A percentile compares a stretch with the other conserved stretches of the same genome.
phyloP scores from a whole-genome alignment of 2,329 filamentous ascomycete genomes.

The Xylariaceae sp. region DNA sequence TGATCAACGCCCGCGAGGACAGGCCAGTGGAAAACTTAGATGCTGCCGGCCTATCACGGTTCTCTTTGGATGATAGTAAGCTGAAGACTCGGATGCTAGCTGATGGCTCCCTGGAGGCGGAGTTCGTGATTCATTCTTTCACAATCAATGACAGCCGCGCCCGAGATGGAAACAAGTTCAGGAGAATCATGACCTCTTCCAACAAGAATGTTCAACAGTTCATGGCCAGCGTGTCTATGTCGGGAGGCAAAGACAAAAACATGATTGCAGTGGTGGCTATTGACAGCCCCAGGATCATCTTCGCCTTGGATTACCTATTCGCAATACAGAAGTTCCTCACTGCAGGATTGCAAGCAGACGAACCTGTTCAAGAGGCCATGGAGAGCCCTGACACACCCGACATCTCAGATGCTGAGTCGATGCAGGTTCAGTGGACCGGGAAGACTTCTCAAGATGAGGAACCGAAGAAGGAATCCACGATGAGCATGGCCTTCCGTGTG shows the following conservation, averaged over 20 bases:
- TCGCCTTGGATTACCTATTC: conserved; percentile 93
- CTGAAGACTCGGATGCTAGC: conserved; percentile 91
- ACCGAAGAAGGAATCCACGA: conserved; percentile 38
- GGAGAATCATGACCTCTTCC: conserved; percentile 95
- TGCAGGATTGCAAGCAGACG: conserved; percentile 64
- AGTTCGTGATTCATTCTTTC: conserved; percentile 89
- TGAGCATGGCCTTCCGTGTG: conserved; percentile 81
- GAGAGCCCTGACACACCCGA: conserved; percentile 54
- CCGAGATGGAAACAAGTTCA: conserved; percentile 88
- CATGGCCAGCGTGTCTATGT: conserved; percentile 95
- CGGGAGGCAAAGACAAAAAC: conserved; percentile 73
- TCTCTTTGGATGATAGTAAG: conserved; percentile 88
- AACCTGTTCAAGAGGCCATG: conserved; percentile 46
- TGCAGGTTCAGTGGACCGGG: conserved; percentile 42
- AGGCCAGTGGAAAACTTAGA: conserved; percentile 76
- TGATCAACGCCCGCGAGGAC: conserved; percentile 72
- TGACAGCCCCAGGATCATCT: conserved; percentile 90
- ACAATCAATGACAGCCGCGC: conserved; percentile 91
- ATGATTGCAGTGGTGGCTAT: conserved; percentile 89
- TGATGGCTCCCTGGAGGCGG: conserved; percentile 86
- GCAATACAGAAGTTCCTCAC: conserved; percentile 81
- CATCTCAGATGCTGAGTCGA: conserved; percentile 56
- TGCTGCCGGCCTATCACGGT: conserved; percentile 81
- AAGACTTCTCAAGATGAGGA: conserved; percentile 28
- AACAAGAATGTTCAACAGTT: conserved; percentile 96